Percentiles rank a stretch among this genome's conserved stretches.
These are phyloP conservation scores for Aureobasidium sp. DNA, from an alignment of 2,329 filamentous ascomycete genomes.

Conservation along the genomic window DNA sequence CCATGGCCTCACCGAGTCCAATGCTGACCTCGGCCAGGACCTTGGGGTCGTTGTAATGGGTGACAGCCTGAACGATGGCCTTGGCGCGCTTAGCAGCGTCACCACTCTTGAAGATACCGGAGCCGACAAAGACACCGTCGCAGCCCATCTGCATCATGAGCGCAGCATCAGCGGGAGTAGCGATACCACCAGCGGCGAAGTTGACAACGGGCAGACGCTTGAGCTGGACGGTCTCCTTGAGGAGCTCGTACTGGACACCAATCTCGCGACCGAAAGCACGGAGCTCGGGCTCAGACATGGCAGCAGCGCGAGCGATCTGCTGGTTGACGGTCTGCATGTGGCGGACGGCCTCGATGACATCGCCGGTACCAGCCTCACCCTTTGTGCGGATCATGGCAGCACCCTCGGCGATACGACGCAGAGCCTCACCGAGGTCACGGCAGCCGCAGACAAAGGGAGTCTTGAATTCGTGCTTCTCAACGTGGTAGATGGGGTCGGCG, in stretches of 20 bases:
- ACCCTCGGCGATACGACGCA: slow-evolving; percentile 82
- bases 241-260: slow-evolving; percentile 64
- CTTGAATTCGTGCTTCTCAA: slow-evolving; percentile 75
- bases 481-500: slow-evolving; percentile 82
- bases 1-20: slow-evolving; percentile 94
- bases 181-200: slow-evolving; percentile 97
- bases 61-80: slow-evolving; percentile 90
- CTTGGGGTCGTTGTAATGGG: slow-evolving; percentile 78
- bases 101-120: slow-evolving; percentile 94
- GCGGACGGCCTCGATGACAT: slow-evolving; percentile 91
- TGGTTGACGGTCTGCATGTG: slow-evolving; percentile 87
- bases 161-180: slow-evolving; percentile 93
- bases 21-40: slow-evolving; percentile 79
- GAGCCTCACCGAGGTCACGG: slow-evolving; percentile 85
- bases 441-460: slow-evolving; percentile 95
- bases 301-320: slow-evolving; percentile 65
- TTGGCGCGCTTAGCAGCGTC: slow-evolving; percentile 82
- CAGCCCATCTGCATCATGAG: slow-evolving; percentile 99
- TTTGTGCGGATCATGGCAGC: slow-evolving; percentile 99
- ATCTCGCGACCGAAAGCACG: slow-evolving; percentile 74
- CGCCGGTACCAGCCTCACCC: slow-evolving; percentile 93
- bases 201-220: slow-evolving; percentile 91
- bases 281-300: slow-evolving; percentile 61
- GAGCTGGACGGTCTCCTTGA: slow-evolving; percentile 79
- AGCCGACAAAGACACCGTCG: slow-evolving; percentile 95